phyloP scores from a whole-genome alignment of 2,329 filamentous ascomycete species.

The Aspergillus awamori region DNA sequence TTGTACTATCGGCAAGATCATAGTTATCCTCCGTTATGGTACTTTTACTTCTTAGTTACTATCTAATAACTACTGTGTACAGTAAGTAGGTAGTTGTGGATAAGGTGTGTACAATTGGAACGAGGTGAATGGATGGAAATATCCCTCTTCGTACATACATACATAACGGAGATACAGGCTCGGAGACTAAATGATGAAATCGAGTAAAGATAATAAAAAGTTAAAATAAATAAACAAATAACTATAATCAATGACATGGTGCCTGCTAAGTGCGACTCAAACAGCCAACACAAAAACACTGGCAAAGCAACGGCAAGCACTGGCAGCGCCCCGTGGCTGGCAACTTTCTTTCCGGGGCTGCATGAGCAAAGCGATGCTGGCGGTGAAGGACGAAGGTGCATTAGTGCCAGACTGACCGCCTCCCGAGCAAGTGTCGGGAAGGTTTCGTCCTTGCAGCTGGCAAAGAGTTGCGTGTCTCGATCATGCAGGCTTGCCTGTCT shows the following conservation, averaged over 20 bases:
- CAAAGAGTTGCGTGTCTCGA: constrained; percentile 17
- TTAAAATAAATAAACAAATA: background rate
- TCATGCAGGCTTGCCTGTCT: constrained; percentile 8
- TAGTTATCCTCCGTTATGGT: background rate
- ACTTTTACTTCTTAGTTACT: too few relatives aligned
- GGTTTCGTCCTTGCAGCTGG: constrained; percentile 31
- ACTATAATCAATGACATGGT: background rate
- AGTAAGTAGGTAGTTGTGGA: background rate
- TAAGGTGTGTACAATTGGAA: constrained; percentile 8
- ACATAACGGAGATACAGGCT: background rate
- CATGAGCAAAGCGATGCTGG: constrained; percentile 16
- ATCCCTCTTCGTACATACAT: background rate
- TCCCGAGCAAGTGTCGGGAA: constrained; percentile 30
- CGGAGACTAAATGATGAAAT: constrained; percentile 1
- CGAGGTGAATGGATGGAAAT: background rate
- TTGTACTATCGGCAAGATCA: background rate
- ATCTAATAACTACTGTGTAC: too few relatives aligned
- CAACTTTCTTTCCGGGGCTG: constrained; percentile 10
- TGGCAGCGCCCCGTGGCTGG: constrained; percentile 16
- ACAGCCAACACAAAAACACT: background rate
- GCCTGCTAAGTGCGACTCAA: too few relatives aligned
- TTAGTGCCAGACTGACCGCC: constrained; percentile 31
- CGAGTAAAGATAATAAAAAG: background rate
- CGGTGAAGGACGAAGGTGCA: constrained; percentile 17
- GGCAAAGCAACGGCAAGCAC: background rate